phyloP scores from a whole-genome alignment of 345 rosid genomes.

The Eucalyptus guilfoylei region DNA sequence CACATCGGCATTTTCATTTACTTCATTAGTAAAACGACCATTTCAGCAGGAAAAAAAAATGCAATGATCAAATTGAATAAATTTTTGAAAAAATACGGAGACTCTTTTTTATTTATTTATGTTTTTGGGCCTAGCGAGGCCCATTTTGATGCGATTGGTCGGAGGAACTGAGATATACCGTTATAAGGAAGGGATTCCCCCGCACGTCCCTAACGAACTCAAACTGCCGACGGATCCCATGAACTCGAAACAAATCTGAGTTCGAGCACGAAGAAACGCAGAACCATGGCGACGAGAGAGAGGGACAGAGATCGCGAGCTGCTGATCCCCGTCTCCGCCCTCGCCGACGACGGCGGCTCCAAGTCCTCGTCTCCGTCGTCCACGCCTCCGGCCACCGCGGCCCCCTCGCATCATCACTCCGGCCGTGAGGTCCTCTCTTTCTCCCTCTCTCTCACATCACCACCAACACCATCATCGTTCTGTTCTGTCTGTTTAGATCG shows the following conservation, averaged over 20 bases:
- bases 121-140: background rate
- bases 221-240: background rate
- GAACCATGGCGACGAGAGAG: conserved; percentile 11
- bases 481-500: background rate
- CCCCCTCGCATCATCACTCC: conserved; percentile 2
- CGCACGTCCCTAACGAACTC: background rate
- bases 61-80: background rate
- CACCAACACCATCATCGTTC: background rate
- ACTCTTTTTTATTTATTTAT: background rate
- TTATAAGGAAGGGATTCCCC: background rate
- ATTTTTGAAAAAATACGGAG: fast-evolving
- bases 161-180: background rate
- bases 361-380: conserved; percentile 5
- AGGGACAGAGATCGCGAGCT: conserved; percentile 20
- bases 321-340: conserved; percentile 11
- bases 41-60: background rate
- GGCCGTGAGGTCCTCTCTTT: conserved; percentile 9
- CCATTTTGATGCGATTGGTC: background rate
- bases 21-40: background rate
- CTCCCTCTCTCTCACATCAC: background rate
- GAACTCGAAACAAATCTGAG: background rate
- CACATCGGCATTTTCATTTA: background rate
- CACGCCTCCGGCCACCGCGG: background rate
- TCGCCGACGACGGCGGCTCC: background rate
- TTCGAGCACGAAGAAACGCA: background rate